phyloP scores from a whole-genome alignment of 768 basidiomycete species.

The Podaxis carcinomalis region DNA sequence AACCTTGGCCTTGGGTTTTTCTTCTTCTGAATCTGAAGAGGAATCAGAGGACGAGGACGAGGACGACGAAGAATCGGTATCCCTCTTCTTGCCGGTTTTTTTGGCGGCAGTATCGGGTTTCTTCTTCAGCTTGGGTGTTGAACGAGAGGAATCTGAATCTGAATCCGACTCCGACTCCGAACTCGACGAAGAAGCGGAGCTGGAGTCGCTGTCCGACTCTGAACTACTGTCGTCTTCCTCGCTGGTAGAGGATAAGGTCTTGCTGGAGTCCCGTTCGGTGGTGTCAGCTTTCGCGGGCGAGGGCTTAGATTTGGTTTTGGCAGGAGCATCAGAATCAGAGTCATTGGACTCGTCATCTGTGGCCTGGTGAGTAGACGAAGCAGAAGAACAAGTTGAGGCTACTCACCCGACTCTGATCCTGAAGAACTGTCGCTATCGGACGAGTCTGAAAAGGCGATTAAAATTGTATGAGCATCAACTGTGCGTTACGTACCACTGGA shows the following conservation, averaged over 20 bases:
- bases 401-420: slow-evolving; percentile 1
- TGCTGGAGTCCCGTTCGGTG: slow-evolving; percentile 33
- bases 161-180: slow-evolving; percentile 20
- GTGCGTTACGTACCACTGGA: not conserved
- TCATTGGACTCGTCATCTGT: slow-evolving; percentile 34
- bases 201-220: slow-evolving; percentile 21
- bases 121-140: slow-evolving; percentile 1
- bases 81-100: not conserved
- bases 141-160: slow-evolving; percentile 1
- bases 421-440: slow-evolving; percentile 1
- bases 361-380: not conserved
- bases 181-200: slow-evolving; percentile 8
- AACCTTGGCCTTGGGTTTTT: slow-evolving; percentile 7
- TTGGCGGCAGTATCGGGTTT: not conserved
- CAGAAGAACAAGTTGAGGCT: slow-evolving; percentile 7
- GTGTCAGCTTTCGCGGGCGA: slow-evolving; percentile 6
- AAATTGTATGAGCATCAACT: not conserved
- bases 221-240: not conserved
- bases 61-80: slow-evolving; percentile 21
- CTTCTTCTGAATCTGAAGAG: slow-evolving; percentile 11
- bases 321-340: slow-evolving; percentile 10
- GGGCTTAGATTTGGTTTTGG: slow-evolving; percentile 11
- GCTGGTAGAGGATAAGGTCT: slow-evolving; percentile 24
- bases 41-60: slow-evolving; percentile 15
- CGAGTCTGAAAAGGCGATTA: not conserved